phyloP scores from a whole-genome alignment of 371 early-diverging fungal genomes.

The Ecytonucleospora hepatopenaei region DNA sequence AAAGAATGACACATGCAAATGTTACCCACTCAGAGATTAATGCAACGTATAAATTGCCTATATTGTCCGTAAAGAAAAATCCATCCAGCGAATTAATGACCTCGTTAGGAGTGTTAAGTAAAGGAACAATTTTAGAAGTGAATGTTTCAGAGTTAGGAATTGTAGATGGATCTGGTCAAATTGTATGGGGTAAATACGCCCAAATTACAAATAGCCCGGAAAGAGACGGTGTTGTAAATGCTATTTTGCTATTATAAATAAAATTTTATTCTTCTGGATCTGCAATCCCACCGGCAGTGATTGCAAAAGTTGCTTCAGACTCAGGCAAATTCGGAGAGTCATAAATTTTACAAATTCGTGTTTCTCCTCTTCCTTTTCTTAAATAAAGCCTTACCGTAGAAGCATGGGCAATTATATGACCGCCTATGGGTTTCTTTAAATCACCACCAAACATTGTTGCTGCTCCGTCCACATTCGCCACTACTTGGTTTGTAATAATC shows the following conservation, averaged over 20 bases:
- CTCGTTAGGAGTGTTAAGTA: constrained; percentile 89
- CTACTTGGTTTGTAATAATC: constrained; percentile 93
- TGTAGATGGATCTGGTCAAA: constrained; percentile 90
- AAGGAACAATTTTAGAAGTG: constrained; percentile 92
- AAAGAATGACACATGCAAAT: constrained; percentile 94
- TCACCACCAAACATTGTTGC: constrained; percentile 77
- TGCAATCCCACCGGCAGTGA: constrained; percentile 64
- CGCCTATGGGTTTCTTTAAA: constrained; percentile 91
- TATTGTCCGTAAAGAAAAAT: constrained; percentile 96
- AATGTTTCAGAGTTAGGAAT: constrained; percentile 92
- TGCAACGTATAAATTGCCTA: constrained; percentile 90
- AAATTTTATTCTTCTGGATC: constrained; percentile 62
- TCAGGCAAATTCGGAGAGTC: constrained; percentile 62
- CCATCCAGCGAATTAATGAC: constrained; percentile 91
- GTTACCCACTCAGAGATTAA: constrained; percentile 96
- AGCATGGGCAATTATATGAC: constrained; percentile 92
- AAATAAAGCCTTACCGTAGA: constrained; percentile 64
- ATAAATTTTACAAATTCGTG: constrained; percentile 63
- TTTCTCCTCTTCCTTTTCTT: constrained; percentile 60
- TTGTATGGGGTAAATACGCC: constrained; percentile 96
- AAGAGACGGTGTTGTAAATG: constrained; percentile 71
- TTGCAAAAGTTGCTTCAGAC: constrained; percentile 64
- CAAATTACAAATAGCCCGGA: constrained; percentile 88
- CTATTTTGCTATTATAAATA: constrained; percentile 56
- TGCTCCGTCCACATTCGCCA: constrained; percentile 85